phyloP scores from a whole-genome alignment of 805 yeast genomes.

The Lipomyces starkeyi region DNA sequence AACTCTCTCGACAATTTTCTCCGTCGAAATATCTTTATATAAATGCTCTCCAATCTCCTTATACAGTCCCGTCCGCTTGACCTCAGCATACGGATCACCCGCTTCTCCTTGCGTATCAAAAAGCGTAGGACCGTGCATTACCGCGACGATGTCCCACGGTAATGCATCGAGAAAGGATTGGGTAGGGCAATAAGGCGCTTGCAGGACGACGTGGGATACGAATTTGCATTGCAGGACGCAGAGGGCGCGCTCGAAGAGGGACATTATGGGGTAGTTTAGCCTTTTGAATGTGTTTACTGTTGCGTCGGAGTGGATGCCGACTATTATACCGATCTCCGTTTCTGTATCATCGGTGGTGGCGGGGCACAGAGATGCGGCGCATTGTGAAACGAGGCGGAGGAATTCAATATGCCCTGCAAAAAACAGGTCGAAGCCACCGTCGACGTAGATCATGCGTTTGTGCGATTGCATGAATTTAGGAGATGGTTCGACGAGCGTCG shows the following conservation, averaged over 20 bases:
- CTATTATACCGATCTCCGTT: constrained; percentile 53
- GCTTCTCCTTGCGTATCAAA: constrained; percentile 7
- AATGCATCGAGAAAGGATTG: constrained; percentile 50
- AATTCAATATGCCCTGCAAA: constrained; percentile 91
- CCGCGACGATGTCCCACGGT: constrained; percentile 46
- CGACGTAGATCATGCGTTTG: constrained; percentile 57
- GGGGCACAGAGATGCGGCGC: constrained; percentile 50
- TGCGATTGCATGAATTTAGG: constrained; percentile 7
- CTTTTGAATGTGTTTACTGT: constrained; percentile 64
- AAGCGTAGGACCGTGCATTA: constrained; percentile 64
- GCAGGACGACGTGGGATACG: constrained; percentile 63
- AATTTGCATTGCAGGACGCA: constrained; percentile 83
- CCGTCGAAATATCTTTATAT: constrained; percentile 69
- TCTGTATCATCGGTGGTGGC: constrained; percentile 32
- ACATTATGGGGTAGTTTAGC: constrained; percentile 81
- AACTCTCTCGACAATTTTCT: constrained; percentile 77
- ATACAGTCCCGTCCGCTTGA: constrained; percentile 48
- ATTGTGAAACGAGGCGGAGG: constrained; percentile 55
- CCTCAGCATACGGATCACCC: constrained; percentile 50
- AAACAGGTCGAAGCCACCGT: constrained; percentile 90
- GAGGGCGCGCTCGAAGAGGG: constrained; percentile 78
- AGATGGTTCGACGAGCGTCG: constrained; percentile 37
- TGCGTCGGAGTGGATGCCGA: constrained; percentile 69
- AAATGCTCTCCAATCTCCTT: constrained; percentile 58
- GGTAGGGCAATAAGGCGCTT: constrained; percentile 65